Percentiles rank a stretch among this genome's conserved stretches.
Evolutionary conservation across 306 rosid genomes (phyloP).

Genomic region (Quercus alba): DNA sequence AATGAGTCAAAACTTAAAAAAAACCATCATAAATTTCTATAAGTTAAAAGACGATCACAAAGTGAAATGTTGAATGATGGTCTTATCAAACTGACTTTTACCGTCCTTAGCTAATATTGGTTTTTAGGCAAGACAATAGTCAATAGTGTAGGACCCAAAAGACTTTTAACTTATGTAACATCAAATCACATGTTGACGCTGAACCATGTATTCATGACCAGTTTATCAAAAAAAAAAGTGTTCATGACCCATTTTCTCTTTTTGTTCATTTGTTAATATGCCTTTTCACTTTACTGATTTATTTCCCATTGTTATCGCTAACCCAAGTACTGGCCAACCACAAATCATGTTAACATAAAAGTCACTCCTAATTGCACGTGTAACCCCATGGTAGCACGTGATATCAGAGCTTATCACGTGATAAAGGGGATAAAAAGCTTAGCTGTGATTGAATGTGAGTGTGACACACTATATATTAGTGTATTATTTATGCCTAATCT

Average conservation of each 20-base stretch:
- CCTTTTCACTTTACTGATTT: no score
- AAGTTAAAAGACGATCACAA: no score
- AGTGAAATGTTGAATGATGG: no score
- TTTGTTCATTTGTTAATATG: neutral
- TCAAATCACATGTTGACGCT: neutral
- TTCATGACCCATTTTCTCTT: neutral
- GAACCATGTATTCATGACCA: no score
- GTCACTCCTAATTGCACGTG: constrained; percentile 11
- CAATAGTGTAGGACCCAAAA: neutral
- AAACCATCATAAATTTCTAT: no score
- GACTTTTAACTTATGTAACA: neutral
- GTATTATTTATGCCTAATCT: neutral
- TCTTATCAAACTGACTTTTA: no score
- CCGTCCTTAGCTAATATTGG: no score
- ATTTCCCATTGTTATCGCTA: no score
- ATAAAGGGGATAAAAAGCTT: neutral
- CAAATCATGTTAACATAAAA: neutral
- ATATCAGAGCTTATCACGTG: constrained; percentile 6
- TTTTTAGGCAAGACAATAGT: neutral
- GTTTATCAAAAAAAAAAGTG: no score
- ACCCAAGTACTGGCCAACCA: no score
- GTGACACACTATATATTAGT: neutral
- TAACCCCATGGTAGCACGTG: neutral
- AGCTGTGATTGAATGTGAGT: neutral
- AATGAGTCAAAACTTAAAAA: no score